Evolutionary conservation across 495 filamentous ascomycete species (phyloP), one percentile per base, ranked within the genome.

Genomic region (Podospora australis): DNA sequence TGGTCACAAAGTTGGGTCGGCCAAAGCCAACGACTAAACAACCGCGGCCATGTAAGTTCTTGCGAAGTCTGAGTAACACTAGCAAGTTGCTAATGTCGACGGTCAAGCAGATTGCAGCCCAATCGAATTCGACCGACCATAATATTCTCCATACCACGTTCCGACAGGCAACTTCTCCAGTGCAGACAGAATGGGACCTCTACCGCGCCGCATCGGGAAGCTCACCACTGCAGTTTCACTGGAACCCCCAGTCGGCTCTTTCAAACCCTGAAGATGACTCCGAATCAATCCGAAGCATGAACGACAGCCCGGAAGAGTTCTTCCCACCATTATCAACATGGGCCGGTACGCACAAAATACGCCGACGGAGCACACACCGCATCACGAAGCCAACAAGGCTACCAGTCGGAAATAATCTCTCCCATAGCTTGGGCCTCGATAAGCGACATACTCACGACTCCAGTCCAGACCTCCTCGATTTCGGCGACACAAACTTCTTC

Each of bases 261-360:
- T 26, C 52, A 40, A 51, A 41, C 13, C 22, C 41, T 36, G 58
- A 62, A 5, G 61, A 64, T 26, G 61, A 64, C 23, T 60, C 55
- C 5, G 58, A 62, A 38, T 57, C 49, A 11, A 56, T 50, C 17
- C 53, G 30, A 42, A 54, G 49, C 19, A 30, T 49, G 21, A 49
- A 56, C 35, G 54, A 57, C 44, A 49, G 49, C 42, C 14, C 34
- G 4, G 58, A 60, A 8, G 54, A 57, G 1, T 22, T 51, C 19
- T 49, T 24, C 9, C 34, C 28, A 4, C 50, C 47, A 6, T 21
- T 42, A 13, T 35, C 55, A 16, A 25, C 39, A 10, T 43, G 42
- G 46, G 16, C 48, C 8, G 19, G 32, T 0, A 9, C 40, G 9
- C 48, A 52, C 34, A 49, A 13, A 8, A 25, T 35, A 35, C 14